Percentiles rank a stretch among this genome's conserved stretches.
phyloP scores from a whole-genome alignment of 305 asterid genomes.

The Fraxinus sp. region DNA sequence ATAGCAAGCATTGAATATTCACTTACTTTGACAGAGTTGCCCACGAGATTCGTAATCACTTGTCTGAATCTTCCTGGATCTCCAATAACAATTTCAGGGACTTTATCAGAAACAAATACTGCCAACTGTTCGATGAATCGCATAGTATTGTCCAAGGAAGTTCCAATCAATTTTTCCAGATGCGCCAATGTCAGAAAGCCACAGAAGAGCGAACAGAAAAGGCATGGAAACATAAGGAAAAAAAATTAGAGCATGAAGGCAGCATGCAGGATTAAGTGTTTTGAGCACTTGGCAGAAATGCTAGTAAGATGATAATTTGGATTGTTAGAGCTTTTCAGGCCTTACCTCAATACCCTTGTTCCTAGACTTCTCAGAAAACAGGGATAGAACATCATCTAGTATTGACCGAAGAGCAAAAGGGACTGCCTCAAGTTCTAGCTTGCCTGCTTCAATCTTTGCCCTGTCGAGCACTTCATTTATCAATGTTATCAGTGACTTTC shows the following conservation, averaged over 20 bases:
- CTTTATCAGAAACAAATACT: slow-evolving; percentile 83
- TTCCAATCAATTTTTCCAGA: neutral
- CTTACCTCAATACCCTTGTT: slow-evolving; percentile 83
- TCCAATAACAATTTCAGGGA: slow-evolving; percentile 80
- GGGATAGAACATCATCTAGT: slow-evolving; percentile 79
- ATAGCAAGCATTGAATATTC: neutral
- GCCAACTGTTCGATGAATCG: slow-evolving; percentile 66
- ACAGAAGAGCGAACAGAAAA: slow-evolving; percentile 4
- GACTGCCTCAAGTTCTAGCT: slow-evolving; percentile 83
- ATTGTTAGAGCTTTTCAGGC: slow-evolving; percentile 6
- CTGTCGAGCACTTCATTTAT: slow-evolving; percentile 94
- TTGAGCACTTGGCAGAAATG: too few relatives aligned
- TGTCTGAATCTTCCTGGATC: slow-evolving; percentile 97
- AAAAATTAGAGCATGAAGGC: slow-evolving; percentile 17
- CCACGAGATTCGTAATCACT: slow-evolving; percentile 89
- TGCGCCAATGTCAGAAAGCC: neutral
- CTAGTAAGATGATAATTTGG: too few relatives aligned
- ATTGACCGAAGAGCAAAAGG: slow-evolving; percentile 73
- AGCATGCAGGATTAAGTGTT: neutral
- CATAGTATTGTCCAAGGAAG: slow-evolving; percentile 8
- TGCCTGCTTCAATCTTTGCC: slow-evolving; percentile 89
- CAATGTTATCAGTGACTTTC: slow-evolving; percentile 75
- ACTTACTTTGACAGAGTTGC: slow-evolving; percentile 95
- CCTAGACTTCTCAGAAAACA: slow-evolving; percentile 90
- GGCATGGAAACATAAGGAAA: neutral